Base-by-base conservation (phyloP, 2,329 filamentous ascomycete species). In the Periconia macrospinosa region DNA sequence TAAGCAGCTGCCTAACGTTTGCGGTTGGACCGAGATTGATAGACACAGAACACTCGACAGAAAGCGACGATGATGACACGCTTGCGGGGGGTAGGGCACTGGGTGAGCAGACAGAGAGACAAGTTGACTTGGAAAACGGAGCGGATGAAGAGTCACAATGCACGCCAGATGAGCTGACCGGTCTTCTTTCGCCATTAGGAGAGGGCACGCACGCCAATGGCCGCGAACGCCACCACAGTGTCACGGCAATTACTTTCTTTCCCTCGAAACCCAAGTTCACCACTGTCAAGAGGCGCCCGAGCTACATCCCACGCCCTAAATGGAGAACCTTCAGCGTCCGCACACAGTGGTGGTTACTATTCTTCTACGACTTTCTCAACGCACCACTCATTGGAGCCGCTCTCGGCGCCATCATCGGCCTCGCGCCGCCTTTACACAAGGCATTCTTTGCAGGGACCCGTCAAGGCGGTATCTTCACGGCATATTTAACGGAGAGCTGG, bases 1-100 rank as follows among this genome's bases (percentile, higher is more conserved):
- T 88, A 3, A 80, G 79, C 19, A 86, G 83, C 60, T 84, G 81
- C 50, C 69, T 88, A 55, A 87, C 85, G 0, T 88, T 88, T 67
- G 83, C 83, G 1, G 74, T 88, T 1, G 86, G 85, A 0, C 85
- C 85, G 1, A 73, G 79, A 17, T 71, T 88, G 45, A 79, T 88
- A 41, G 82, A 84, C 48, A 57, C 57, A 6, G 68, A 72, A 49
- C 62, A 71, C 52, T 65, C 62, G 23, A 61, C 61, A 2, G 67
- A 71, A 7, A 53, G 56, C 2, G 59, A 68, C 20, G 62, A 66
- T 44, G 53, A 58, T 8, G 50, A 52, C 23, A 50, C 52, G 23
- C 50, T 52, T 1, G 49, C 33, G 41, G 27, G 19, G 30, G 41
- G 13, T 45, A 49, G 10, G 17, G 3, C 19, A 18, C 17, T 18